Base-by-base conservation (phyloP, 768 basidiomycete genomes). In the Termitomyces titanicus region DNA sequence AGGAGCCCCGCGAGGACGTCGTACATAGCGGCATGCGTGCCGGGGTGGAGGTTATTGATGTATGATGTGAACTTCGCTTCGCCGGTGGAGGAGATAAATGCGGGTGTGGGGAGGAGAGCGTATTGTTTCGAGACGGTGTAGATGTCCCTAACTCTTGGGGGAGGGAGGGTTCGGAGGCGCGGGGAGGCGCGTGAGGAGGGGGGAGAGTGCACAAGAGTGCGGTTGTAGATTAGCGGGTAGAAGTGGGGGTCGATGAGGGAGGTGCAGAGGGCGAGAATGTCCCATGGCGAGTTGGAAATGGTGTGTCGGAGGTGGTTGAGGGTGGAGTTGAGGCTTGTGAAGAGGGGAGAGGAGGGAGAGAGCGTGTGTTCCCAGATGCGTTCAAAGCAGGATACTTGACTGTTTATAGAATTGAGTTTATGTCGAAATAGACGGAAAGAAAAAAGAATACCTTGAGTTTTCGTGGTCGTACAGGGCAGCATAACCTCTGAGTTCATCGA, bases 381-480 rank as follows among this genome's bases (percentile, higher is more conserved):
- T 47, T 81, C 80, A 57, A 80, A 82, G 59, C 77, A 80, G n/a
- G 81, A 81, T 6, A 80, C 72, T 62, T 81, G 73, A 59, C 81
- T 83, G 5, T n/a, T n/a, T n/a, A 6, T 20, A 40, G 22, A n/a
- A 50, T 18, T 51, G 24, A 49, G 42, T 31, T 8, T 5, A 9
- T n/a, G 20, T 22, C 12, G 8, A 29, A n/a, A 52, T 10, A 12
- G 12, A 29, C 50, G 25, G 35, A 24, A 35, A 34, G 38, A 24
- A 38, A 39, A 13, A 46, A 3, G 54, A 69, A 56, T 69, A 72
- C 80, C 79, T 79, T 45, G 57, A 31, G 45, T 69, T 63, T 18
- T 64, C 53, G 38, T 66, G 64, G 53, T 82, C 76, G 24, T 74
- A 63, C 3, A 81, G 68, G 11, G 64, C 57, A 38, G 69, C 73